Evolutionary conservation across 208 protist genomes (phyloP).

Genomic region (Trypanosoma vivax): DNA sequence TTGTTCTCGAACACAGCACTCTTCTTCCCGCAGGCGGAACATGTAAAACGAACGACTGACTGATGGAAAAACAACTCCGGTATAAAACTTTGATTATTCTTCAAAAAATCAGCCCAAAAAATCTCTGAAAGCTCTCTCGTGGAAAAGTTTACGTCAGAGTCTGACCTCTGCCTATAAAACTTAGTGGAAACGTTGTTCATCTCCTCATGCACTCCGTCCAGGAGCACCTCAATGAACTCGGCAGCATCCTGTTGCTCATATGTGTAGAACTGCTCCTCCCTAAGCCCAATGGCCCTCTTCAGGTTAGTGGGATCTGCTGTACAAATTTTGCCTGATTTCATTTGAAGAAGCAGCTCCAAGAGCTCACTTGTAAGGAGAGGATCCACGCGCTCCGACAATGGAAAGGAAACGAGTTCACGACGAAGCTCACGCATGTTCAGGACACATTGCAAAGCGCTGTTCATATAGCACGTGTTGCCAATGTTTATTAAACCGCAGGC

Average conservation of each 20-base stretch:
- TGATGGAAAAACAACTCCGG: constrained; percentile 75
- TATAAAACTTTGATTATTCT: constrained; percentile 71
- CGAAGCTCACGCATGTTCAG: constrained; percentile 76
- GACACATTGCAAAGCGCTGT: constrained; percentile 85
- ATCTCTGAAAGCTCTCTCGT: constrained; percentile 59
- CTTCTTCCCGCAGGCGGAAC: constrained; percentile 45
- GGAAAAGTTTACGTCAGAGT: constrained; percentile 61
- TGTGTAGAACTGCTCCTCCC: constrained; percentile 50
- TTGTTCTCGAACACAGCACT: constrained; percentile 79
- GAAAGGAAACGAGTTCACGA: constrained; percentile 48
- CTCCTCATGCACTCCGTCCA: constrained; percentile 89
- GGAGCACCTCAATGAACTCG: constrained; percentile 86
- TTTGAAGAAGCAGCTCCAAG: constrained; percentile 31
- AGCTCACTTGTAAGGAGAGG: constrained; percentile 42
- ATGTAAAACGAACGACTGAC: constrained; percentile 63
- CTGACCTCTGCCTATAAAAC: constrained; percentile 75
- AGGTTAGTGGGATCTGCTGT: constrained; percentile 45
- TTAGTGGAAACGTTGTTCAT: constrained; percentile 73
- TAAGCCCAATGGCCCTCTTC: constrained; percentile 47
- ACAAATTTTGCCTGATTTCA: constrained; percentile 52
- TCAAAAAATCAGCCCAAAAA: constrained; percentile 87
- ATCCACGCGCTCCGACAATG: constrained; percentile 47
- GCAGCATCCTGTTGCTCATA: constrained; percentile 84
- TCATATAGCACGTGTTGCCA: constrained; percentile 93
- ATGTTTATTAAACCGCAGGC: constrained; percentile 82